phyloP scores from a whole-genome alignment of 768 basidiomycete species.

The Podaxis sp. region DNA sequence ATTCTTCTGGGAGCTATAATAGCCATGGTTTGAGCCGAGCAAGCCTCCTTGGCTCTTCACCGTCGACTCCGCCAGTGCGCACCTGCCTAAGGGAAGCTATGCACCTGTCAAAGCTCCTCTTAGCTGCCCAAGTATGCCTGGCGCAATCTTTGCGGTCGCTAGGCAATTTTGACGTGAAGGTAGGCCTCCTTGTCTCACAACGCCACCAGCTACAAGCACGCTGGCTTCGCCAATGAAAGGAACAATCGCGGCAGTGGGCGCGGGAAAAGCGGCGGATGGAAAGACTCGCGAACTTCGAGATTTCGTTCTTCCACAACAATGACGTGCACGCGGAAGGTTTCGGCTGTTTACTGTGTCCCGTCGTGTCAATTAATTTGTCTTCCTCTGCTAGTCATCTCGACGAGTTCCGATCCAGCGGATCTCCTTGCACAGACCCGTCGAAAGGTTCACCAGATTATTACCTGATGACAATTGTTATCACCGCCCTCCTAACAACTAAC shows the following conservation, averaged over 20 bases:
- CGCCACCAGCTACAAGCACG: conserved; percentile 16
- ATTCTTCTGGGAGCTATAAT: background rate
- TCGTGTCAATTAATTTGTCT: background rate
- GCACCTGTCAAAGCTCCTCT: background rate
- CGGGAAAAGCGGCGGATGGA: conserved; percentile 14
- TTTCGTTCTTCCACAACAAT: conserved; percentile 37
- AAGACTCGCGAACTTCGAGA: conserved; percentile 18
- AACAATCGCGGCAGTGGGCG: conserved; percentile 15
- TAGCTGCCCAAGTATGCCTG: background rate
- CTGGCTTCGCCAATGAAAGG: conserved; percentile 18
- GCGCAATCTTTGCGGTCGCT: background rate
- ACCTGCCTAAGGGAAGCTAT: background rate
- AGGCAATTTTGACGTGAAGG: conserved; percentile 2
- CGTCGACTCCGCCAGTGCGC: background rate
- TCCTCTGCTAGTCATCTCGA: conserved; percentile 28
- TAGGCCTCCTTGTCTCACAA: conserved; percentile 22
- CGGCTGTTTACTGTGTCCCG: background rate
- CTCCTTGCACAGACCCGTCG: conserved; percentile 30
- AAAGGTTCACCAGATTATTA: conserved; percentile 17
- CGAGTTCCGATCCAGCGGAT: conserved; percentile 30
- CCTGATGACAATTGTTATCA: background rate
- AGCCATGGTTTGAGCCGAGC: background rate
- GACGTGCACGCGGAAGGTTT: conserved; percentile 33
- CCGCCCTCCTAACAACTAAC: background rate
- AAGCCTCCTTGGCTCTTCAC: too few relatives aligned